A percentile compares a stretch with the other conserved stretches of the same genome.
Evolutionary conservation across 345 rosid species (phyloP).

Genomic region (Toxicodendron radicans): DNA sequence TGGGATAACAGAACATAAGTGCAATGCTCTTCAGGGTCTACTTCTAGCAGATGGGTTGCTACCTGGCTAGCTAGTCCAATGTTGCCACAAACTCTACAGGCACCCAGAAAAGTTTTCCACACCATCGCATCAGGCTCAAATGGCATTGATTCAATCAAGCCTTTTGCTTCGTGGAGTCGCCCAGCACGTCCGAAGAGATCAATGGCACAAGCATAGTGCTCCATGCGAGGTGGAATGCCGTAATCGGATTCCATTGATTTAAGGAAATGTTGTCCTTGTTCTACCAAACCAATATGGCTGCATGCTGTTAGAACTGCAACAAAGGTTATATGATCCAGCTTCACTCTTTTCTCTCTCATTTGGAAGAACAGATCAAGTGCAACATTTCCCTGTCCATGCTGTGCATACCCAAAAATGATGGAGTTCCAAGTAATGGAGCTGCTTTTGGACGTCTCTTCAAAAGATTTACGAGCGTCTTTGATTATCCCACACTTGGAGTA

Average conservation of each 20-base stretch:
- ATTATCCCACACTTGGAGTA: slow-evolving; percentile 78
- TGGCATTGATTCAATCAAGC: slow-evolving; percentile 66
- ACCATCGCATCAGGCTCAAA: slow-evolving; percentile 65
- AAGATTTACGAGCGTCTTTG: slow-evolving; percentile 56
- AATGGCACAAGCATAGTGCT: slow-evolving; percentile 77
- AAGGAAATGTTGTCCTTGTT: slow-evolving; percentile 55
- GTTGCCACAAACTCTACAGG: slow-evolving; percentile 66
- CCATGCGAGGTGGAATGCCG: slow-evolving; percentile 62
- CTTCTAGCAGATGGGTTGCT: slow-evolving; percentile 53
- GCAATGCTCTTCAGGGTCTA: slow-evolving; percentile 75
- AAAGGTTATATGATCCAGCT: slow-evolving; percentile 67
- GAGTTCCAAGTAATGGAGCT: slow-evolving; percentile 70
- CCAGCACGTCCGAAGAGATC: slow-evolving; percentile 83
- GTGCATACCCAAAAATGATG: slow-evolving; percentile 75
- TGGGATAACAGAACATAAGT: slow-evolving; percentile 62
- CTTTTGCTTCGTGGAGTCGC: slow-evolving; percentile 45
- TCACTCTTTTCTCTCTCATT: slow-evolving; percentile 57
- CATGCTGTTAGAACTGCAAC: slow-evolving; percentile 76
- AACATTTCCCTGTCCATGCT: slow-evolving; percentile 59
- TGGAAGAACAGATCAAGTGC: slow-evolving; percentile 58
- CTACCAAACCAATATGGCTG: slow-evolving; percentile 67
- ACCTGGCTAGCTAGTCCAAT: slow-evolving; percentile 64
- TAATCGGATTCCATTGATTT: slow-evolving; percentile 55
- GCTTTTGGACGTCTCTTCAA: slow-evolving; percentile 47
- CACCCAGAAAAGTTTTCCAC: slow-evolving; percentile 72